Conservation (phyloP, 139 green algal species). For the Monoraphidium neglectum region DNA sequence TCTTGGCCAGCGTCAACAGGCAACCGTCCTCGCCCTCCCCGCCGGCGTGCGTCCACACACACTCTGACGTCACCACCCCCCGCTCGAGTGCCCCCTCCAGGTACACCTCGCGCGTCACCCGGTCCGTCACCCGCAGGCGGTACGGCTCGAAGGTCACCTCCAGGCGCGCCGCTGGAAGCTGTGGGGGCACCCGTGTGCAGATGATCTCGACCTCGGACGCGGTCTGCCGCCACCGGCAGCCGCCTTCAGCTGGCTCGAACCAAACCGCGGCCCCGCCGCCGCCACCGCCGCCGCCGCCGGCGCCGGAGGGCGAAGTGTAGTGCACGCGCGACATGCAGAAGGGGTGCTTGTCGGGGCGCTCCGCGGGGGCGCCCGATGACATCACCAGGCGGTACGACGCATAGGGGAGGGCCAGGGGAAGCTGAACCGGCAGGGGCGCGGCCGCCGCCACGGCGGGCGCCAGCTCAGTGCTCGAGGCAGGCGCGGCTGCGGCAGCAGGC, state of each 20-base stretch:
- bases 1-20: conserved; percentile 69
- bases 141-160: conserved; percentile 45
- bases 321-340: conserved; percentile 76
- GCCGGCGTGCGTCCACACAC: conserved; percentile 56
- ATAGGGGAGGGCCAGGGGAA: conserved; percentile 65
- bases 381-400: conserved; percentile 63
- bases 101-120: conserved; percentile 44
- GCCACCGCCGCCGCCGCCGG: no score
- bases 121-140: conserved; percentile 36
- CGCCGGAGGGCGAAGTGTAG: conserved; percentile 35
- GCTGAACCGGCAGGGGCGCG: no score
- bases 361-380: conserved; percentile 42
- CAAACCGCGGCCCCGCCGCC: conserved; percentile 53
- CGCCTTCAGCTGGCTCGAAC: conserved; percentile 61
- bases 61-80: conserved; percentile 66
- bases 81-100: conserved; percentile 69
- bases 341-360: conserved; percentile 72
- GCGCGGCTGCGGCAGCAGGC: no score
- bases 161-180: conserved; percentile 31
- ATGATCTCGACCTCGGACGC: conserved; percentile 66
- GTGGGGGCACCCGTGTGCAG: conserved; percentile 35
- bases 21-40: conserved; percentile 58
- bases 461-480: no score
- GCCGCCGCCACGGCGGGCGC: no score
- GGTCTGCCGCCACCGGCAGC: conserved; percentile 74